Percentiles rank a stretch among this genome's conserved stretches.
Evolutionary conservation across 768 basidiomycete genomes (phyloP).

Genomic region (Pisolithus sp.): DNA sequence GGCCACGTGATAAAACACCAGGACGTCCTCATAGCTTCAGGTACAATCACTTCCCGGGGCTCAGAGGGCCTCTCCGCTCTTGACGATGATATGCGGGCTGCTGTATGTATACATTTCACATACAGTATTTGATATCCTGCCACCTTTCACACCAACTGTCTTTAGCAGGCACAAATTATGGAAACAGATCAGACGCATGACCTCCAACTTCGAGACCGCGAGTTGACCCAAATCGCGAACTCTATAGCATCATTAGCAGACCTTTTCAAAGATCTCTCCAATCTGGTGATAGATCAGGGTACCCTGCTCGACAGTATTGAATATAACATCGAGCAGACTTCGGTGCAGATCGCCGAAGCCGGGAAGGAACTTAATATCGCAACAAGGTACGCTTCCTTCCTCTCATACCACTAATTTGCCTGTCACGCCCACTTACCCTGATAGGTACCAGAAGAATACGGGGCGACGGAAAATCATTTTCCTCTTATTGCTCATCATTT

Average conservation of each 20-base stretch:
- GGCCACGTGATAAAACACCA: slow-evolving; percentile 98
- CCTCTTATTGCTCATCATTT: slow-evolving; percentile 81
- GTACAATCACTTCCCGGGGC: slow-evolving; percentile 74
- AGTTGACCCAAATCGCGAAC: slow-evolving; percentile 85
- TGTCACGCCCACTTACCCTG: not conserved
- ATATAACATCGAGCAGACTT: slow-evolving; percentile 94
- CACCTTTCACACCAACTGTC: slow-evolving; percentile 1
- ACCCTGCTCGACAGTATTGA: slow-evolving; percentile 95
- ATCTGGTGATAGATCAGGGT: slow-evolving; percentile 95
- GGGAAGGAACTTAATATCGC: slow-evolving; percentile 81
- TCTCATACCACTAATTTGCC: not conserved
- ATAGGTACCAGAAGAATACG: slow-evolving; percentile 89
- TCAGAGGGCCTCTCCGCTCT: slow-evolving; percentile 78
- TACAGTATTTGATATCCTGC: slow-evolving; percentile 6
- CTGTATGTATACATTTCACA: slow-evolving; percentile 44
- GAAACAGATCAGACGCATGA: slow-evolving; percentile 35
- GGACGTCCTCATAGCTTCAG: slow-evolving; percentile 87
- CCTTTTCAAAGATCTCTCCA: slow-evolving; percentile 91
- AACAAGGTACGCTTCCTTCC: slow-evolving; percentile 51
- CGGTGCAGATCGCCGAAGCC: slow-evolving; percentile 72
- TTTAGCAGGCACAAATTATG: slow-evolving; percentile 28
- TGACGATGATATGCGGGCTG: slow-evolving; percentile 87
- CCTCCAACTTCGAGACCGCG: slow-evolving; percentile 49
- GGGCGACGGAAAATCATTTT: slow-evolving; percentile 92
- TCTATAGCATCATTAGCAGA: slow-evolving; percentile 90